These are phyloP conservation scores for Plectosphaerella plurivora DNA, from an alignment of 2,329 filamentous ascomycete genomes.

Conservation along the genomic window DNA sequence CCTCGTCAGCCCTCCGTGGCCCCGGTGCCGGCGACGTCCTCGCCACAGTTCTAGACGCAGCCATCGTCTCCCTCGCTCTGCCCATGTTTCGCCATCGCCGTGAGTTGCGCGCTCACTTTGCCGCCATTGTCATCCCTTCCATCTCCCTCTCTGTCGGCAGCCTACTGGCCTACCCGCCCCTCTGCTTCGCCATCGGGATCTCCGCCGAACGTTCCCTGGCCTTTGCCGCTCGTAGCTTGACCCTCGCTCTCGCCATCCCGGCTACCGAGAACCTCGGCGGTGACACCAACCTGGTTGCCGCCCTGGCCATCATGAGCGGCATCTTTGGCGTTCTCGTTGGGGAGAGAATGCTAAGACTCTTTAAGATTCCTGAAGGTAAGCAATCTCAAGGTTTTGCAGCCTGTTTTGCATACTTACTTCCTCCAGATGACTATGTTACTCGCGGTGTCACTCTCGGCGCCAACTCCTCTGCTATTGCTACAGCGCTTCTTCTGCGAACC, in stretches of 20 bases:
- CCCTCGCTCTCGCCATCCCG: slow-evolving; percentile 55
- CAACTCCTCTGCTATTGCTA: slow-evolving; percentile 56
- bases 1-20: slow-evolving; percentile 12
- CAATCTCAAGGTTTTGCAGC: not conserved
- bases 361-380: slow-evolving; percentile 50
- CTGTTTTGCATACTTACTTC: not conserved
- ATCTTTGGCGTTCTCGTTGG: slow-evolving; percentile 56
- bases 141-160: slow-evolving; percentile 45
- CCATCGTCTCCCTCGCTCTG: slow-evolving; percentile 54
- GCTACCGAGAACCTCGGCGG: slow-evolving; percentile 53
- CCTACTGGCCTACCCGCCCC: slow-evolving; percentile 51
- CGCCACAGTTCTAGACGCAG: slow-evolving; percentile 49
- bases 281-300: slow-evolving; percentile 50
- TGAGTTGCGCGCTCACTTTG: slow-evolving; percentile 49
- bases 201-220: slow-evolving; percentile 44
- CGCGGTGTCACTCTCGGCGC: slow-evolving; percentile 58
- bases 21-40: slow-evolving; percentile 57
- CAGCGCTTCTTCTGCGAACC: slow-evolving; percentile 49
- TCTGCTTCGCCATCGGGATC: slow-evolving; percentile 53
- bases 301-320: slow-evolving; percentile 54
- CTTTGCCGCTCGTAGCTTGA: slow-evolving; percentile 52
- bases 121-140: slow-evolving; percentile 50
- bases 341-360: slow-evolving; percentile 36
- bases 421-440: slow-evolving; percentile 56
- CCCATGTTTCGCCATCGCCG: slow-evolving; percentile 58